Evolutionary conservation across 2,329 filamentous ascomycete species (phyloP).

Genomic region (Phialophora macrospora): DNA sequence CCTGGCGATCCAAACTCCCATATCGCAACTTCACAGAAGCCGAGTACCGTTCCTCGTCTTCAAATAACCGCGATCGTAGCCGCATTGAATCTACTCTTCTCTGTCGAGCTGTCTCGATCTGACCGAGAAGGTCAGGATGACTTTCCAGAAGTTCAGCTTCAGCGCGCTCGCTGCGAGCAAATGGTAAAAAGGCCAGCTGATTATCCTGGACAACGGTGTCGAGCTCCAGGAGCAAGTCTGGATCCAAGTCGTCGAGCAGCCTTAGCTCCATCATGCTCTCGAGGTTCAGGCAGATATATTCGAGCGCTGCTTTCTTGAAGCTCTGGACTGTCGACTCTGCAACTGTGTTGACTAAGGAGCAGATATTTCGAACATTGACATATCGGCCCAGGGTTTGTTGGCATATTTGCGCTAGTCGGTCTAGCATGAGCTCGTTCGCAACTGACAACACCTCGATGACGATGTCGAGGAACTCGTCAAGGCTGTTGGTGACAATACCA

Average conservation of each 20-base stretch:
- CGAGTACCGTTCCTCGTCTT: conserved; percentile 67
- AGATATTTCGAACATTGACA: conserved; percentile 73
- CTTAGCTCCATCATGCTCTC: conserved; percentile 82
- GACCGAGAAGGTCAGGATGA: conserved; percentile 52
- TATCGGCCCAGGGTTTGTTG: conserved; percentile 75
- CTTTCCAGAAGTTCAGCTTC: conserved; percentile 58
- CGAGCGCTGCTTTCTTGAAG: conserved; percentile 85
- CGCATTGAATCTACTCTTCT: conserved; percentile 77
- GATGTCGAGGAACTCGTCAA: conserved; percentile 87
- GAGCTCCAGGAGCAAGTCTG: conserved; percentile 78
- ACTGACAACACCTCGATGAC: conserved; percentile 87
- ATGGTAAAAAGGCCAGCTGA: conserved; percentile 76
- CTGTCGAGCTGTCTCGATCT: conserved; percentile 54
- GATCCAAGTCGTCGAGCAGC: conserved; percentile 81
- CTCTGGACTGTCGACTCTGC: conserved; percentile 79
- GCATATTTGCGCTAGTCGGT: conserved; percentile 85
- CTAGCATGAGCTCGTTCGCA: conserved; percentile 94
- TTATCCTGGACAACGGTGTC: conserved; percentile 80
- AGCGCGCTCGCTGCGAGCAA: conserved; percentile 75
- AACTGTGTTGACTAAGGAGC: conserved; percentile 81
- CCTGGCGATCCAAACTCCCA: conserved; percentile 67
- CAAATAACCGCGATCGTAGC: conserved; percentile 66
- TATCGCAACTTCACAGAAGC: conserved; percentile 65
- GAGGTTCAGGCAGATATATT: conserved; percentile 89
- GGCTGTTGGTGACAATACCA: conserved; percentile 68